A percentile compares a stretch with the other conserved stretches of the same genome.
phyloP scores from a whole-genome alignment of 2,329 filamentous ascomycete species.

The Neurospora sp. region DNA sequence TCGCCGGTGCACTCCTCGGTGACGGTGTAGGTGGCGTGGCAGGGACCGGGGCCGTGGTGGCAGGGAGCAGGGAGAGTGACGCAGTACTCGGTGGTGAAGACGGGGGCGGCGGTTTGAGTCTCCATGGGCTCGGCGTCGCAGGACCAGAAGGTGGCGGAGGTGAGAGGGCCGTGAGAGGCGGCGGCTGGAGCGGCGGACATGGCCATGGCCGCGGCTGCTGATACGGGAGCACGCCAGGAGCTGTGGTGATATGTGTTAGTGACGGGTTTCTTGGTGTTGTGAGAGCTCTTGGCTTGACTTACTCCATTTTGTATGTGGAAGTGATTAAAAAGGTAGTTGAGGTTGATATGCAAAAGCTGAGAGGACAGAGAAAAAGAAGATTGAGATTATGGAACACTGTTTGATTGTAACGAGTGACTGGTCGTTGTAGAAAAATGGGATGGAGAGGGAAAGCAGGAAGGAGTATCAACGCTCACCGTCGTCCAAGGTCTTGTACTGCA shows the following conservation, averaged over 20 bases:
- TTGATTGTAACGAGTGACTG: background rate
- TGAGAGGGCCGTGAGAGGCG: constrained; percentile 16
- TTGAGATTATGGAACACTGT: background rate
- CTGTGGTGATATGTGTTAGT: background rate
- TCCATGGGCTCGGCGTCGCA: constrained; percentile 15
- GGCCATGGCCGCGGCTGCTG: background rate
- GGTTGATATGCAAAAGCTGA: background rate
- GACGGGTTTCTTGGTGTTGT: background rate
- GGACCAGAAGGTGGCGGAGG: constrained; percentile 21
- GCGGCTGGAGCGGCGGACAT: background rate
- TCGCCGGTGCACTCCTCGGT: constrained; percentile 25
- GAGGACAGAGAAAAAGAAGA: background rate
- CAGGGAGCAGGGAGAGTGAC: constrained; percentile 28
- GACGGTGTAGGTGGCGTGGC: constrained; percentile 32
- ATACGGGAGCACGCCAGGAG: background rate
- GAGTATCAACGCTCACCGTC: background rate
- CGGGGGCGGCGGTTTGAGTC: constrained; percentile 1
- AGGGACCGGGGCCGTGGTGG: constrained; percentile 24
- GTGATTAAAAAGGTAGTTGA: background rate
- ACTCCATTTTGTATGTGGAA: background rate
- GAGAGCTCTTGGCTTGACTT: background rate
- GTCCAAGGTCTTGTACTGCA: background rate
- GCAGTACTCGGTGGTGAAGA: constrained; percentile 29
- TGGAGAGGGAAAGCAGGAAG: background rate
- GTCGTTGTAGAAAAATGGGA: background rate